Conservation (phyloP, 2,329 filamentous ascomycete species). For the Stenocarpella maydis region DNA sequence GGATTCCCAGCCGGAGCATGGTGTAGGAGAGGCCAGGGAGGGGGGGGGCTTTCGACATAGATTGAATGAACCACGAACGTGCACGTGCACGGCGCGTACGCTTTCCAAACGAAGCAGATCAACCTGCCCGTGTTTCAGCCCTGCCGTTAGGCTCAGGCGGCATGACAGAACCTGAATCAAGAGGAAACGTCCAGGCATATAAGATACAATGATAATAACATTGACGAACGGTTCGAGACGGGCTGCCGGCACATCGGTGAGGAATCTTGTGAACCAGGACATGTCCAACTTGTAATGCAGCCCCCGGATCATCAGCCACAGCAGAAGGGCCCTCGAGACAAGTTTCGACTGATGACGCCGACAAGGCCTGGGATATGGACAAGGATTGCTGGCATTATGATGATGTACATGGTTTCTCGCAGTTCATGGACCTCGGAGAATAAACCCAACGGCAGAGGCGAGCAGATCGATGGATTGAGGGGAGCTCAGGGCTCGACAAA, state of each 20-base stretch:
- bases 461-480: conserved; percentile 15
- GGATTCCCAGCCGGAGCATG: background rate
- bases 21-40: background rate
- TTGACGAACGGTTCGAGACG: conserved; percentile 28
- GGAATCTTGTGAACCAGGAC: conserved; percentile 1
- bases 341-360: conserved; percentile 16
- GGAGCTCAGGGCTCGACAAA: conserved; percentile 1
- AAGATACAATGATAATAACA: background rate
- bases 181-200: background rate
- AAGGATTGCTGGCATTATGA: conserved; percentile 4
- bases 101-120: background rate
- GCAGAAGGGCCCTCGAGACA: background rate
- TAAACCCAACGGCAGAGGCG: conserved; percentile 14
- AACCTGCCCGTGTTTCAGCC: conserved; percentile 13
- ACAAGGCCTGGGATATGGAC: conserved; percentile 14
- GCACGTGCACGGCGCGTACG: conserved; percentile 23
- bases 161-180: conserved; percentile 13
- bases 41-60: no score
- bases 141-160: conserved; percentile 21
- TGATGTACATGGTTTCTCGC: conserved; percentile 11
- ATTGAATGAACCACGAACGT: background rate
- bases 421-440: conserved; percentile 10
- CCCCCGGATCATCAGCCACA: conserved; percentile 4
- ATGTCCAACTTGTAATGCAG: conserved; percentile 17
- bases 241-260: conserved; percentile 6